Percentiles rank a stretch among this genome's conserved stretches.
phyloP scores from a whole-genome alignment of 2,329 filamentous ascomycete genomes.

The Lasiodiplodia hormozganensis region DNA sequence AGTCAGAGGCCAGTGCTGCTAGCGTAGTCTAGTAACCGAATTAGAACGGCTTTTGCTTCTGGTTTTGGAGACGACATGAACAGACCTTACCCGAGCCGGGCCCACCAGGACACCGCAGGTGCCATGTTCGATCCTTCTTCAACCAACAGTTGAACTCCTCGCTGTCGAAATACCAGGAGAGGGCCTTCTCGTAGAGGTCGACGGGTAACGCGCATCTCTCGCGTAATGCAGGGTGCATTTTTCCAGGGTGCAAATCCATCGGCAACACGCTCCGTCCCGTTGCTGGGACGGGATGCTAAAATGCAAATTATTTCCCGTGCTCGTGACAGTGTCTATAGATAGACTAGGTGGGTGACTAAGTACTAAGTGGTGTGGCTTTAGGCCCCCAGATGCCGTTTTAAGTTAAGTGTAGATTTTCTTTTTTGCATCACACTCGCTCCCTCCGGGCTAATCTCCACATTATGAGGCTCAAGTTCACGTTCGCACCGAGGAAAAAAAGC shows the following conservation, averaged over 20 bases:
- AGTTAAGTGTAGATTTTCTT: background rate
- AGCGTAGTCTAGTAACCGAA: conserved; percentile 23
- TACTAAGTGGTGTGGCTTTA: background rate
- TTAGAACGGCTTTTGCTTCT: background rate
- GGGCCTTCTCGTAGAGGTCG: conserved; percentile 33
- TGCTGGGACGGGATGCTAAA: background rate
- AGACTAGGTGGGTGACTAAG: background rate
- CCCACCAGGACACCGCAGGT: conserved; percentile 26
- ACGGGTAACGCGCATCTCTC: background rate
- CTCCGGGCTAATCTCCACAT: background rate
- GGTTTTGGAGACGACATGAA: background rate
- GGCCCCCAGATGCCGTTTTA: background rate
- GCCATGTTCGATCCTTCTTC: conserved; percentile 11
- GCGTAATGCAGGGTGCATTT: background rate
- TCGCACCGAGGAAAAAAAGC: background rate
- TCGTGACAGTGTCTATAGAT: background rate
- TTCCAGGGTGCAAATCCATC: background rate
- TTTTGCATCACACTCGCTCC: background rate
- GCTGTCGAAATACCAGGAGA: conserved; percentile 31
- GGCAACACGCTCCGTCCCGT: background rate
- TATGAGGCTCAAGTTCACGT: background rate
- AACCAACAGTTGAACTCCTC: conserved; percentile 21
- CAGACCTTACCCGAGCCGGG: conserved; percentile 29
- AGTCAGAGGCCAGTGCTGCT: conserved; percentile 1
- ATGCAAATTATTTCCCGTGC: background rate